A percentile compares a stretch with the other conserved stretches of the same genome.
These are phyloP conservation scores for Termitomyces sp. DNA, from an alignment of 768 basidiomycete species.

Conservation along the genomic window DNA sequence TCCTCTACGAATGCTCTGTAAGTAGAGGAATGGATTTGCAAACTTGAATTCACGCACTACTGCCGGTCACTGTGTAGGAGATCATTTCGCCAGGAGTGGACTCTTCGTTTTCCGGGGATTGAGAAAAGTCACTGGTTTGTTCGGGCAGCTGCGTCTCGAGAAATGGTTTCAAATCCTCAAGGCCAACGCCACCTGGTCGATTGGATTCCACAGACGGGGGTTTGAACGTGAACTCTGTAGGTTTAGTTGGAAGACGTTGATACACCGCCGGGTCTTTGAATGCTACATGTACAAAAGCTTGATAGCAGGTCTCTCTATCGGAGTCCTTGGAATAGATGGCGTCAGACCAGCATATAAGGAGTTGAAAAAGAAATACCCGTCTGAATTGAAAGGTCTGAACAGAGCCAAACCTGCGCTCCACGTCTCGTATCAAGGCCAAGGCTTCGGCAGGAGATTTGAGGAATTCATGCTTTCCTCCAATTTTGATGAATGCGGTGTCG, in stretches of 20 bases:
- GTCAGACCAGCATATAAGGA: not conserved
- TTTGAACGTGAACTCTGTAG: slow-evolving; percentile 25
- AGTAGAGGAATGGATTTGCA: not conserved
- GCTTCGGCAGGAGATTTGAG: slow-evolving; percentile 48
- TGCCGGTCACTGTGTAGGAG: slow-evolving; percentile 16
- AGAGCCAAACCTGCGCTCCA: slow-evolving; percentile 55
- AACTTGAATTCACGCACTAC: slow-evolving; percentile 12
- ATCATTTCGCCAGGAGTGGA: not conserved
- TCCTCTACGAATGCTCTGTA: not conserved
- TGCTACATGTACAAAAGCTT: slow-evolving; percentile 37
- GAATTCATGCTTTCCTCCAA: slow-evolving; percentile 11
- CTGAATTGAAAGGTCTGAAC: slow-evolving; percentile 40
- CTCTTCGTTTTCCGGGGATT: slow-evolving; percentile 4
- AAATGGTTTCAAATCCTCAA: slow-evolving; percentile 31
- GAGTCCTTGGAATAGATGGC: slow-evolving; percentile 36
- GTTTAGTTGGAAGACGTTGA: slow-evolving; percentile 29
- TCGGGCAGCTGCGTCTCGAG: slow-evolving; percentile 16
- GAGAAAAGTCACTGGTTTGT: slow-evolving; percentile 5
- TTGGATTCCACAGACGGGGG: slow-evolving; percentile 18
- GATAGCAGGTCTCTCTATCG: slow-evolving; percentile 42
- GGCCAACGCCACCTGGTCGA: slow-evolving; percentile 30
- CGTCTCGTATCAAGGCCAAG: slow-evolving; percentile 45
- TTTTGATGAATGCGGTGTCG: slow-evolving; percentile 1
- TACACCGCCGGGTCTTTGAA: slow-evolving; percentile 45
- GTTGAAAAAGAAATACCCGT: slow-evolving; percentile 29